Conservation (phyloP, 1,284 basidiomycete species). For the Moesziomyces sp. region DNA sequence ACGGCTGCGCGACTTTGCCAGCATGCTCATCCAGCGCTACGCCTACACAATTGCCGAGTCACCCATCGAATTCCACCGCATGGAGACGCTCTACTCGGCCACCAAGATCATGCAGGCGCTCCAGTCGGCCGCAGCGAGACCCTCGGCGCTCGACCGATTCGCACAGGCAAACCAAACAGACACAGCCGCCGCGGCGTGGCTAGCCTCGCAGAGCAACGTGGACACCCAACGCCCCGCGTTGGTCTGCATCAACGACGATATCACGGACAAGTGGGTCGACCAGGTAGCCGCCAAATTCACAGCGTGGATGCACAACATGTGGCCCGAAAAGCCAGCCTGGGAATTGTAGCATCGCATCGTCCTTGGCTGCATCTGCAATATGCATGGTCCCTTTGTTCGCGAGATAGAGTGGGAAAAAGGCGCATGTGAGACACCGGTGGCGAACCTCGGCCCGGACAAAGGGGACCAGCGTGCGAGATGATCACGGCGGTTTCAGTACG, state of each 20-base stretch:
- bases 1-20: conserved; percentile 19
- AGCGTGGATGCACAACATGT: conserved; percentile 19
- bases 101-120: conserved; percentile 4
- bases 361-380: too few species aligned
- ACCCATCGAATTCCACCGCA: conserved; percentile 31
- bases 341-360: conserved; percentile 9
- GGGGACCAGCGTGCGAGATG: too few species aligned
- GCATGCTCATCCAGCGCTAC: conserved; percentile 43
- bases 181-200: conserved; percentile 6
- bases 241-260: conserved; percentile 47
- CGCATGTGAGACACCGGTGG: too few species aligned
- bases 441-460: too few species aligned
- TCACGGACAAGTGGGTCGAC: conserved; percentile 25
- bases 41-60: conserved; percentile 41
- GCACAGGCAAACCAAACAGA: conserved; percentile 1
- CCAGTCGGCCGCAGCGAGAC: neutral
- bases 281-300: conserved; percentile 17
- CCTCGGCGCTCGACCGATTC: conserved; percentile 12
- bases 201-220: conserved; percentile 15
- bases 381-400: too few species aligned
- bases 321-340: conserved; percentile 31
- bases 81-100: conserved; percentile 28
- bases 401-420: too few species aligned
- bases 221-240: conserved; percentile 14
- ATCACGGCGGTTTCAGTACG: too few species aligned